phyloP scores from a whole-genome alignment of 2,329 filamentous ascomycete genomes.

The Aspergillus sp. region DNA sequence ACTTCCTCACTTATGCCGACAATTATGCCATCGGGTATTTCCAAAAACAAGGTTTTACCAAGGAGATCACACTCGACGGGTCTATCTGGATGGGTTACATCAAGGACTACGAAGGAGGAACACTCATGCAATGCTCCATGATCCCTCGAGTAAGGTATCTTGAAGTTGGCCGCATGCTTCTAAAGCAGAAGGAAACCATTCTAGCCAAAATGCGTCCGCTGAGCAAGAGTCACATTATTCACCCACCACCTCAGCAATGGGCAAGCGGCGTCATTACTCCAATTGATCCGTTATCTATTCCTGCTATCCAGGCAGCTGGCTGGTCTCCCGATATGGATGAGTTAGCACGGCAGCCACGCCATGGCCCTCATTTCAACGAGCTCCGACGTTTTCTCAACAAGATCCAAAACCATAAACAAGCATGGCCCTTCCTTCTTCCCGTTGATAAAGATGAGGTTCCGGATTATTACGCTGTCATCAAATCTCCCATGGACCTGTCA shows the following conservation, averaged over 20 bases:
- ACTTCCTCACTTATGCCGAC: conserved; percentile 97
- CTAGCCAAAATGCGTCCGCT: conserved; percentile 92
- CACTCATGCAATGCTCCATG: conserved; percentile 99
- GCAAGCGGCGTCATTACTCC: conserved; percentile 63
- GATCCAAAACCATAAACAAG: conserved; percentile 86
- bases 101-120: conserved; percentile 98
- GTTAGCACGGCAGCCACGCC: conserved; percentile 86
- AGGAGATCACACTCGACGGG: conserved; percentile 90
- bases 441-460: conserved; percentile 94
- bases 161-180: conserved; percentile 85
- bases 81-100: conserved; percentile 99
- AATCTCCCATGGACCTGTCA: conserved; percentile 91
- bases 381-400: conserved; percentile 90
- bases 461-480: conserved; percentile 98
- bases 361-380: conserved; percentile 94
- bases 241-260: conserved; percentile 84
- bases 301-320: conserved; percentile 84
- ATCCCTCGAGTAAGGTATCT: conserved; percentile 91
- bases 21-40: conserved; percentile 99
- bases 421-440: conserved; percentile 92
- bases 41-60: conserved; percentile 98
- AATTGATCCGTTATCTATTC: conserved; percentile 83
- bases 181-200: conserved; percentile 95
- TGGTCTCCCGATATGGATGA: conserved; percentile 99
- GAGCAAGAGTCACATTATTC: conserved; percentile 81